Conservation (phyloP, 1,284 basidiomycete species). For the Sanghuangporus weigelae region DNA sequence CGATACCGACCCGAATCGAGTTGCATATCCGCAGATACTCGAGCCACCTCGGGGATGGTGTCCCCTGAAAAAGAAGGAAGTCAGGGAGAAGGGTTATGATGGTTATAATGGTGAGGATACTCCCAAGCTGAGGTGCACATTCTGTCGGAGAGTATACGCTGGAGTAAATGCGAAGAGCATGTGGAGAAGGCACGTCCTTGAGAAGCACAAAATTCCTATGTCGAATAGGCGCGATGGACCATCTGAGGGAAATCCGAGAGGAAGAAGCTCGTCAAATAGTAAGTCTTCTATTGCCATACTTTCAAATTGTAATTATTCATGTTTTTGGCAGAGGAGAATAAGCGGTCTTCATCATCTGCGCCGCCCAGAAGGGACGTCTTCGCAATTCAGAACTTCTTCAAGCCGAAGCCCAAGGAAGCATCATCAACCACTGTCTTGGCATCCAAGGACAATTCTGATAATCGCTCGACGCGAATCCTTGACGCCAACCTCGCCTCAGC, state of each 20-base stretch:
- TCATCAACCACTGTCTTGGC: neutral
- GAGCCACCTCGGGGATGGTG: conserved; percentile 80
- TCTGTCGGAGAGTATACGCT: conserved; percentile 72
- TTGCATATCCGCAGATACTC: conserved; percentile 64
- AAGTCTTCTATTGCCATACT: conserved; percentile 24
- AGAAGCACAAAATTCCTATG: conserved; percentile 85
- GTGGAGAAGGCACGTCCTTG: conserved; percentile 80
- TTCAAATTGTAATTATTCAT: neutral
- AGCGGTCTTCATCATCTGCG: neutral
- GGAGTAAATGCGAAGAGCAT: conserved; percentile 83
- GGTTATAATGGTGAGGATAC: conserved; percentile 46
- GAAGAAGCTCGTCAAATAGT: conserved; percentile 57
- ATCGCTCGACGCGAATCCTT: neutral
- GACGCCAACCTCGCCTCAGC: neutral
- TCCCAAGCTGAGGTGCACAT: conserved; percentile 71
- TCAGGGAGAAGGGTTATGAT: conserved; percentile 41
- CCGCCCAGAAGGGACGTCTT: neutral
- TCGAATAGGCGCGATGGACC: conserved; percentile 67
- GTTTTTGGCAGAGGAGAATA: conserved; percentile 15
- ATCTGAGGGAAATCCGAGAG: conserved; percentile 46
- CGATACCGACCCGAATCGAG: conserved; percentile 42
- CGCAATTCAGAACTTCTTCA: neutral
- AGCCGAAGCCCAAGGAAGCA: neutral
- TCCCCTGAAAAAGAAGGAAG: conserved; percentile 69
- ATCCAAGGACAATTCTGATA: neutral